Evolutionary conservation across 2,329 filamentous ascomycete genomes (phyloP).

Genomic region (Epichloe hybrida): DNA sequence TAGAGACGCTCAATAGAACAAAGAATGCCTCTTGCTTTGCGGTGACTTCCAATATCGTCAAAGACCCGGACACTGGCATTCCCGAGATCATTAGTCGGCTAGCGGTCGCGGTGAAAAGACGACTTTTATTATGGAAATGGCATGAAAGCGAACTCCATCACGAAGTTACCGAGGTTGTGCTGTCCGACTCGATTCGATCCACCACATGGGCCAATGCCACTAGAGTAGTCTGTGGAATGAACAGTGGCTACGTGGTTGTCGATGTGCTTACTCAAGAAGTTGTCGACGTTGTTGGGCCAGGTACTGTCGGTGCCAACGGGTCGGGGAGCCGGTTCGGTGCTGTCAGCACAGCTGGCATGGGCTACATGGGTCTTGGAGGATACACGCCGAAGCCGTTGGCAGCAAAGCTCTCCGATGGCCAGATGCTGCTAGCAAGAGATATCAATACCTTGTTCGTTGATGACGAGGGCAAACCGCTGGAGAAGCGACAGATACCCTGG

Average conservation of each 20-base stretch:
- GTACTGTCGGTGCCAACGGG: slow-evolving; percentile 48
- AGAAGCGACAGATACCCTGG: slow-evolving; percentile 88
- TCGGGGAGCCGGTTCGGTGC: slow-evolving; percentile 69
- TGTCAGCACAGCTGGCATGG: slow-evolving; percentile 76
- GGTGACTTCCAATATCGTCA: slow-evolving; percentile 89
- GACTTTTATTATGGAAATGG: slow-evolving; percentile 87
- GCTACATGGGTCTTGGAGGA: slow-evolving; percentile 87
- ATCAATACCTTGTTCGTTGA: slow-evolving; percentile 92
- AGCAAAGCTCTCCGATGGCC: slow-evolving; percentile 64
- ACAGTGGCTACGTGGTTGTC: slow-evolving; percentile 79
- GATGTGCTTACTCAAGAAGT: slow-evolving; percentile 63
- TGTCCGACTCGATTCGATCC: slow-evolving; percentile 74
- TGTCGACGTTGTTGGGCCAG: slow-evolving; percentile 67
- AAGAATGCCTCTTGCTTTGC: slow-evolving; percentile 85
- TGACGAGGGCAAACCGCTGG: slow-evolving; percentile 64
- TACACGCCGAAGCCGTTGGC: slow-evolving; percentile 86
- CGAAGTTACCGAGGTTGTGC: slow-evolving; percentile 61
- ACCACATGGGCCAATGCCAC: slow-evolving; percentile 85
- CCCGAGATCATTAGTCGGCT: slow-evolving; percentile 85
- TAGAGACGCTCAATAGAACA: slow-evolving; percentile 67
- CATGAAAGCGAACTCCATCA: slow-evolving; percentile 77
- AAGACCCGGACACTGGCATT: slow-evolving; percentile 74
- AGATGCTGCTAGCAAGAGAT: slow-evolving; percentile 92
- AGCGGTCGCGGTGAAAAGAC: slow-evolving; percentile 85
- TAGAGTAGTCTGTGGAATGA: slow-evolving; percentile 80